Evolutionary conservation across 345 rosid genomes (phyloP).

Genomic region (Eucalyptus rudis): DNA sequence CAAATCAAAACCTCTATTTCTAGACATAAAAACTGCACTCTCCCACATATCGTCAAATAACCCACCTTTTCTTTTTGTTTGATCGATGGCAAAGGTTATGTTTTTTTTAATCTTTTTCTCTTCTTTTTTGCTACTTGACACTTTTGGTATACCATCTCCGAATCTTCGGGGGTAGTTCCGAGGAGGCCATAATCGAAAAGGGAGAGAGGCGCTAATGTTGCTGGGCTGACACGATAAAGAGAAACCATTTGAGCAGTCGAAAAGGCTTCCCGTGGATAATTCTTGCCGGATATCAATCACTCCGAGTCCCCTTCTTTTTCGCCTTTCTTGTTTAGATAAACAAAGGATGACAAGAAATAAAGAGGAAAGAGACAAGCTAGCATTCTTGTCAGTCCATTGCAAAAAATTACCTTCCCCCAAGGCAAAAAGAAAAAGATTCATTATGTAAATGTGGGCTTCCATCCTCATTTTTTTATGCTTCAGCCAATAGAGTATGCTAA

Average conservation of each 20-base stretch:
- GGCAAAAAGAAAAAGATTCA: neutral
- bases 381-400: constrained; percentile 18
- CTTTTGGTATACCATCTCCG: neutral
- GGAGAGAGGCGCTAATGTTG: constrained; percentile 46
- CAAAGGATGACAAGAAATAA: neutral
- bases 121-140: neutral
- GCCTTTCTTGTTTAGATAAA: neutral
- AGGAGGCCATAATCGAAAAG: constrained; percentile 12
- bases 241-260: constrained; percentile 51
- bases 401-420: neutral
- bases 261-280: constrained; percentile 52
- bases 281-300: constrained; percentile 34
- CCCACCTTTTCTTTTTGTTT: neutral
- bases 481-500: neutral
- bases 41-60: neutral
- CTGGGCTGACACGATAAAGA: constrained; percentile 60
- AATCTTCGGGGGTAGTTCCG: constrained; percentile 5
- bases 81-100: neutral
- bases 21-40: neutral
- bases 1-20: neutral
- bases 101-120: neutral
- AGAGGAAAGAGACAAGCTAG: constrained; percentile 12
- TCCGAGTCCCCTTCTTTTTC: neutral
- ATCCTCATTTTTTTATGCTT: neutral
- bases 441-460: neutral